A percentile compares a stretch with the other conserved stretches of the same genome.
Conservation (phyloP, 1,139 yeast species). For the Suhomyces anneliseae region DNA sequence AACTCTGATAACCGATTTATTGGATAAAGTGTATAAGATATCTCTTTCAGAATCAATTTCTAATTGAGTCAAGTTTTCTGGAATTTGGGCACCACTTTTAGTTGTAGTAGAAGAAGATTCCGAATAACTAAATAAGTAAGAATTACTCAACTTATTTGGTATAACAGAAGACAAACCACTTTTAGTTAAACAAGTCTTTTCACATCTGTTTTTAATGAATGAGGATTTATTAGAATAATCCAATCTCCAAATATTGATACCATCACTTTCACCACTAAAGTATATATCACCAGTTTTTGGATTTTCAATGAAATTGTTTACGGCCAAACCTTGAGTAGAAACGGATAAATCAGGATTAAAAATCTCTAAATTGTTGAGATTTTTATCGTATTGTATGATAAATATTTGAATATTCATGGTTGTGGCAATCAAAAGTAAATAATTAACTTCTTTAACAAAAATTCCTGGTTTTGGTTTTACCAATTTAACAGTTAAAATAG, state of each 20-base stretch:
- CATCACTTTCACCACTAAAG: slow-evolving; percentile 77
- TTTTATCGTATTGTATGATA: slow-evolving; percentile 61
- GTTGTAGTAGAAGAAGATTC: slow-evolving; percentile 12
- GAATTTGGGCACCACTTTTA: slow-evolving; percentile 21
- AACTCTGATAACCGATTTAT: slow-evolving; percentile 78
- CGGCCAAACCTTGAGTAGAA: slow-evolving; percentile 75
- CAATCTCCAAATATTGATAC: slow-evolving; percentile 82
- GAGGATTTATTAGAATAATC: slow-evolving; percentile 83
- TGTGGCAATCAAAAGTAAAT: slow-evolving; percentile 76
- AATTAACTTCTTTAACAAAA: slow-evolving; percentile 74
- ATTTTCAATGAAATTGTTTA: slow-evolving; percentile 60
- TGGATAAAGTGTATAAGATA: slow-evolving; percentile 77
- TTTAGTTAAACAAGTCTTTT: slow-evolving; percentile 76
- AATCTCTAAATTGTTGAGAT: slow-evolving; percentile 59
- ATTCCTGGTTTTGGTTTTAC: slow-evolving; percentile 79
- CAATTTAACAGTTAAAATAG: slow-evolving; percentile 72
- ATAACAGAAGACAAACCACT: slow-evolving; percentile 61
- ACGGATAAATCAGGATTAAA: slow-evolving; percentile 84
- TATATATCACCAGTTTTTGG: slow-evolving; percentile 75
- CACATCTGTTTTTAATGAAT: slow-evolving; percentile 84
- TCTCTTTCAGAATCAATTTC: slow-evolving; percentile 76
- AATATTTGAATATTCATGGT: slow-evolving; percentile 74
- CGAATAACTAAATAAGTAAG: slow-evolving; percentile 36
- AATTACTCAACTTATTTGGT: slow-evolving; percentile 53
- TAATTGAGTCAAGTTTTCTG: slow-evolving; percentile 64